A percentile compares a stretch with the other conserved stretches of the same genome.
These are phyloP conservation scores for Carex parvula DNA, from an alignment of 176 grass and related monocot species.

Conservation along the genomic window DNA sequence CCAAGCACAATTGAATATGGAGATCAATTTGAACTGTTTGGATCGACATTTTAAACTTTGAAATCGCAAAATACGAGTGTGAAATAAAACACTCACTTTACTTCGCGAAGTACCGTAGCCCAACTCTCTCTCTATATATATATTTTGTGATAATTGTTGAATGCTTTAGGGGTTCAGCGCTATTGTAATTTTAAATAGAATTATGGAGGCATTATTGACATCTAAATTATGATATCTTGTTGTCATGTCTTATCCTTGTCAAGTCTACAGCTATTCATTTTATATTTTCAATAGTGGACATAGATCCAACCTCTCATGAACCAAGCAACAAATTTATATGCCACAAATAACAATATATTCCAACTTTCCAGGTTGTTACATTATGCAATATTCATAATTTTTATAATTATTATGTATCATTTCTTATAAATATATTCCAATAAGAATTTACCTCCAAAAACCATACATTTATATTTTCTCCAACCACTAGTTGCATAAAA, in stretches of 20 bases:
- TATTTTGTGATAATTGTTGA: not conserved
- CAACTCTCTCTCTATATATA: too few relatives aligned
- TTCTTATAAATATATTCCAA: not conserved
- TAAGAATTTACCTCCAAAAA: not conserved
- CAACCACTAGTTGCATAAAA: not conserved
- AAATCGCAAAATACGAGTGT: too few relatives aligned
- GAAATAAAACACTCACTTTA: too few relatives aligned
- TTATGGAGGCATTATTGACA: slow-evolving; percentile 21
- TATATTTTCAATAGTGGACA: not conserved
- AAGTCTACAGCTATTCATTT: slow-evolving; percentile 1
- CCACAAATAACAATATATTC: not conserved
- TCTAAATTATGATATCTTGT: slow-evolving; percentile 27
- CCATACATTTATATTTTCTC: not conserved
- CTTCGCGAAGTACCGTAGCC: too few relatives aligned
- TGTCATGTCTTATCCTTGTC: not conserved
- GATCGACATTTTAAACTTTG: too few relatives aligned
- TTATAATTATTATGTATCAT: not conserved
- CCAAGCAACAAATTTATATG: not conserved
- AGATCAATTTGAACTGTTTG: too few relatives aligned
- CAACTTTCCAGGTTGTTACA: not conserved
- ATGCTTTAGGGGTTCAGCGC: not conserved
- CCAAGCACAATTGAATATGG: too few relatives aligned
- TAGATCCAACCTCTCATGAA: not conserved
- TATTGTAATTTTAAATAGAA: not conserved
- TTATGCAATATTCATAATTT: not conserved